Evolutionary conservation across 306 rosid genomes (phyloP).

Genomic region (Malus domestica): DNA sequence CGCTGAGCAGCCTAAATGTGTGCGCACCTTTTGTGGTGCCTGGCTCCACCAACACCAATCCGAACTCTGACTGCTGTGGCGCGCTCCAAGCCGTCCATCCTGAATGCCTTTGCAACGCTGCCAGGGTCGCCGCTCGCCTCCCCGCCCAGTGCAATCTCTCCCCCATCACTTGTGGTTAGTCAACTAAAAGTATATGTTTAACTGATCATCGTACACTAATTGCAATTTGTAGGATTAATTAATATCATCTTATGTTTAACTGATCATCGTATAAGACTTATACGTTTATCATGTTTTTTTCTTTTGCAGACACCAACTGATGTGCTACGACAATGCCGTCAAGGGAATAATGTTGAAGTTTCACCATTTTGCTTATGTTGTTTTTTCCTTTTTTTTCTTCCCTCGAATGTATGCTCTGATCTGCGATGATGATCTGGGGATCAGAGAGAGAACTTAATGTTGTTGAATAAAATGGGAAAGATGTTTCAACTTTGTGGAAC

Average conservation of each 20-base stretch:
- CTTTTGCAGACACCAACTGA: slow-evolving; percentile 18
- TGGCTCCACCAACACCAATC: slow-evolving; percentile 31
- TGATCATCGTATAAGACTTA: too few species aligned
- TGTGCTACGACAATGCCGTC: background rate
- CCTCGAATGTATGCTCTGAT: background rate
- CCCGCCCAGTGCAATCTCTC: slow-evolving; percentile 48
- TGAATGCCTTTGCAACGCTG: slow-evolving; percentile 58
- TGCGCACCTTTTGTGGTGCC: slow-evolving; percentile 66
- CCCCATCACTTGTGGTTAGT: slow-evolving; percentile 37
- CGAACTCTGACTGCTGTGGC: slow-evolving; percentile 41
- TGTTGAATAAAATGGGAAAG: background rate
- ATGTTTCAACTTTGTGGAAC: background rate
- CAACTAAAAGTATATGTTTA: background rate
- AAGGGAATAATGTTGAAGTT: slow-evolving; percentile 12
- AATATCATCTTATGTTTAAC: background rate
- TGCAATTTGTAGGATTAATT: background rate
- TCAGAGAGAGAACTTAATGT: background rate
- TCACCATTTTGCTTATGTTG: background rate
- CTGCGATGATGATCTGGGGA: background rate
- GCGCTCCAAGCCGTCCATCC: slow-evolving; percentile 40
- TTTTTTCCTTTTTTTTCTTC: background rate
- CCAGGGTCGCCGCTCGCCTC: slow-evolving; percentile 46
- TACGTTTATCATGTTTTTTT: background rate
- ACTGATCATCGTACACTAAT: background rate
- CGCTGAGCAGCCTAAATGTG: slow-evolving; percentile 36